Conservation (phyloP, 2,329 filamentous ascomycete genomes). For the Fusarium odoratissimum region DNA sequence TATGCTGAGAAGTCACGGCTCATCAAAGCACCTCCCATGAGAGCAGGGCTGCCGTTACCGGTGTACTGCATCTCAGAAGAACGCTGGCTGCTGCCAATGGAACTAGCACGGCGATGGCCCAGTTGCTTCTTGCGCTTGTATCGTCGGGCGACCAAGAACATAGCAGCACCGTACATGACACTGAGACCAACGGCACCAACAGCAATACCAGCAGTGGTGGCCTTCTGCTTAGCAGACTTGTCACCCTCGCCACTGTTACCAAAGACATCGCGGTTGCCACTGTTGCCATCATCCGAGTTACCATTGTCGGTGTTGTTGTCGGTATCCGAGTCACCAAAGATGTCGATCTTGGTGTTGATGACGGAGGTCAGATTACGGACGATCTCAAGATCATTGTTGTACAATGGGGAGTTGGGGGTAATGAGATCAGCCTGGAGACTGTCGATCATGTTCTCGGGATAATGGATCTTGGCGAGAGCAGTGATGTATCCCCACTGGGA, state of each 20-base stretch:
- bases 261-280: slow-evolving; percentile 56
- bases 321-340: slow-evolving; percentile 54
- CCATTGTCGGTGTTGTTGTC: slow-evolving; percentile 48
- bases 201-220: slow-evolving; percentile 76
- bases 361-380: slow-evolving; percentile 79
- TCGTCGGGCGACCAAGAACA: slow-evolving; percentile 91
- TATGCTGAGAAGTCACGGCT: slow-evolving; percentile 68
- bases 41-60: slow-evolving; percentile 63
- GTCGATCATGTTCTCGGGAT: slow-evolving; percentile 77
- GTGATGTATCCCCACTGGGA: slow-evolving; percentile 80
- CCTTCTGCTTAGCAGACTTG: slow-evolving; percentile 69
- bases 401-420: slow-evolving; percentile 78
- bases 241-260: slow-evolving; percentile 57
- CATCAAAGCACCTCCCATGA: slow-evolving; percentile 77
- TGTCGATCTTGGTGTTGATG: slow-evolving; percentile 81
- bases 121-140: slow-evolving; percentile 88
- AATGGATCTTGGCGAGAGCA: slow-evolving; percentile 75
- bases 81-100: slow-evolving; percentile 65
- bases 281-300: slow-evolving; percentile 51
- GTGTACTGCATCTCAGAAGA: slow-evolving; percentile 66
- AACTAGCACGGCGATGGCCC: slow-evolving; percentile 81
- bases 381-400: slow-evolving; percentile 75
- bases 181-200: slow-evolving; percentile 82
- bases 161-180: slow-evolving; percentile 89
- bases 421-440: slow-evolving; percentile 76